Conservation (phyloP, 2,329 filamentous ascomycete species). For the Thelonectria olida region DNA sequence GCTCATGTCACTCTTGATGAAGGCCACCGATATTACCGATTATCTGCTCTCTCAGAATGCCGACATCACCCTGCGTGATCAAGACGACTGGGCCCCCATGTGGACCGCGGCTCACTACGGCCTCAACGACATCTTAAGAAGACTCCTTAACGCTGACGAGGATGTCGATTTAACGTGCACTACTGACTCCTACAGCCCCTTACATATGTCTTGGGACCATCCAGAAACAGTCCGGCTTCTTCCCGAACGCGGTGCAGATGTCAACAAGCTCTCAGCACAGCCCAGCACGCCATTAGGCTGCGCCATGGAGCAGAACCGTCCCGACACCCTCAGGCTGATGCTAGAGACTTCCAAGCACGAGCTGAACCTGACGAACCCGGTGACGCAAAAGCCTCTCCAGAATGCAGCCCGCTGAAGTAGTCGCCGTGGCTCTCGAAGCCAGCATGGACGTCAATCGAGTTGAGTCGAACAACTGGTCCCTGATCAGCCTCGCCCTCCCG, state of each 20-base stretch:
- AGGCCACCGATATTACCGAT: neutral
- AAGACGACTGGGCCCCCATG: neutral
- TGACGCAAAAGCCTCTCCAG: neutral
- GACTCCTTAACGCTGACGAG: conserved; percentile 1
- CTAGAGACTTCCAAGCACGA: neutral
- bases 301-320: neutral
- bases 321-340: neutral
- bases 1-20: neutral
- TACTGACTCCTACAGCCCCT: neutral
- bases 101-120: neutral
- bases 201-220: neutral
- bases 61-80: neutral
- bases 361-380: neutral
- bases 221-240: neutral
- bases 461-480: neutral
- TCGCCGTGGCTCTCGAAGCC: conserved; percentile 8
- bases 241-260: conserved; percentile 2
- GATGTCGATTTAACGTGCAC: neutral
- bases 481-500: neutral
- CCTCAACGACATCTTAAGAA: neutral
- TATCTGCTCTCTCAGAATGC: conserved; percentile 4
- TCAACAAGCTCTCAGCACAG: neutral
- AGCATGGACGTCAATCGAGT: conserved; percentile 8
- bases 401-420: neutral
- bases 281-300: neutral